These are phyloP conservation scores for Acanthamoeba culbertsoni DNA, from an alignment of 208 protist species.

Conservation along the genomic window DNA sequence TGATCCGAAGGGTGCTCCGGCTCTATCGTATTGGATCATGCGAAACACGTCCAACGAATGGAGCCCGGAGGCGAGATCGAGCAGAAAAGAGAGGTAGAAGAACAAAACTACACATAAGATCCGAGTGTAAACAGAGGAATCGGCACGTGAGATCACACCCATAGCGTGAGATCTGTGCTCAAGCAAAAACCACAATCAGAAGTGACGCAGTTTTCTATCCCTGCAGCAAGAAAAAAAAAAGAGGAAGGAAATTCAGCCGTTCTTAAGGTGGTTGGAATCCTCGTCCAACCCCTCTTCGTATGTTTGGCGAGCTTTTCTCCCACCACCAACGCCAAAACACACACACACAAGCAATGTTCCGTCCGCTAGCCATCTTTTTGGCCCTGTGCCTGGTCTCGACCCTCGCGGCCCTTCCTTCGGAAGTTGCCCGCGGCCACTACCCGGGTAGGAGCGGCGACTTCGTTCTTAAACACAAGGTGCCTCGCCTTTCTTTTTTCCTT, in stretches of 20 bases:
- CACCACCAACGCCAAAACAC: too few species aligned
- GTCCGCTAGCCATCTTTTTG: background rate
- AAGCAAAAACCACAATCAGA: too few species aligned
- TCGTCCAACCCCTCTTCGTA: too few species aligned
- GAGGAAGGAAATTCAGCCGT: too few species aligned
- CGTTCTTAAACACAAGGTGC: background rate
- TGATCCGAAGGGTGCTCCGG: background rate
- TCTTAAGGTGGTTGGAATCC: too few species aligned
- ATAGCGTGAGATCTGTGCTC: too few species aligned
- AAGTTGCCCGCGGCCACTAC: background rate
- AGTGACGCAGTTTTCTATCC: too few species aligned
- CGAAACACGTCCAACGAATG: slow-evolving; percentile 2
- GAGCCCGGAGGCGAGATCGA: background rate
- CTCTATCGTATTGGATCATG: slow-evolving; percentile 34
- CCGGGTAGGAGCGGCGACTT: background rate
- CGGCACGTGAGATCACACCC: too few species aligned
- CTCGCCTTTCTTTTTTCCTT: background rate
- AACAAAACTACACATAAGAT: background rate
- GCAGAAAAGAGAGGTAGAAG: background rate
- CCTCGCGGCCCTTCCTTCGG: background rate
- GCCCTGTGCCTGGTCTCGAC: background rate
- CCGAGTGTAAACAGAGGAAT: too few species aligned
- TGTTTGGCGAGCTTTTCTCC: too few species aligned
- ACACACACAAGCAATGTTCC: too few species aligned
- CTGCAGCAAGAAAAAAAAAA: too few species aligned